Evolutionary conservation across 208 protist species (phyloP).

Genomic region (Acanthamoeba divionensis): DNA sequence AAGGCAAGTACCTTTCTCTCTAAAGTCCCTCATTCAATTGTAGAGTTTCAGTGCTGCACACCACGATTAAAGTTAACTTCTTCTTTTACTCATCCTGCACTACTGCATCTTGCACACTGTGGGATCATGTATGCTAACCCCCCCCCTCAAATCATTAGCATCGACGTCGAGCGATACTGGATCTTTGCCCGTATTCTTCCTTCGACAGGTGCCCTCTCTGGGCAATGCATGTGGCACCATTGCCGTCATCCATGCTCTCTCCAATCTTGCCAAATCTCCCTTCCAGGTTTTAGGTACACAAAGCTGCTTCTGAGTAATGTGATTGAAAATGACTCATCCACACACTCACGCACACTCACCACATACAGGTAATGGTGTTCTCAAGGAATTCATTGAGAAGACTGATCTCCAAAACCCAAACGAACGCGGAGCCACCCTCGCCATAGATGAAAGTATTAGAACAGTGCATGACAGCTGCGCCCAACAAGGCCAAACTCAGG

Average conservation of each 20-base stretch:
- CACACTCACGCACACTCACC: too few species aligned
- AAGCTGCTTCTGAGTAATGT: too few species aligned
- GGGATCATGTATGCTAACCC: too few species aligned
- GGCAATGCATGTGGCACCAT: constrained; percentile 36
- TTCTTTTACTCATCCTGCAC: too few species aligned
- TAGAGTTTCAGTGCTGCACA: too few species aligned
- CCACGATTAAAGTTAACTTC: too few species aligned
- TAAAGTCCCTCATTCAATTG: too few species aligned
- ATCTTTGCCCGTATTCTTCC: neutral
- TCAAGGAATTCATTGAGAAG: constrained; percentile 11
- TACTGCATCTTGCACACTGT: too few species aligned
- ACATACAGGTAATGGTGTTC: neutral
- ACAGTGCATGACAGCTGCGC: constrained; percentile 23
- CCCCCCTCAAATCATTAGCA: too few species aligned
- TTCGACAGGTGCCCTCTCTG: neutral
- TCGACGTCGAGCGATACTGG: too few species aligned
- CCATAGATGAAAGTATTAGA: neutral
- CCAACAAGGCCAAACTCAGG: constrained; percentile 17
- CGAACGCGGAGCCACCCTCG: neutral
- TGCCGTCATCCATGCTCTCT: constrained; percentile 1
- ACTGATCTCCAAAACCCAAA: constrained; percentile 13
- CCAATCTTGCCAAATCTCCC: constrained; percentile 22
- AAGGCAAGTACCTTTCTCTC: too few species aligned
- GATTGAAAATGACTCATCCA: too few species aligned
- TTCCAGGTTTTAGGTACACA: neutral